Percentiles rank a stretch among this genome's conserved stretches.
phyloP scores from a whole-genome alignment of 2,329 filamentous ascomycete genomes.

The Curvularia eragrostidis region DNA sequence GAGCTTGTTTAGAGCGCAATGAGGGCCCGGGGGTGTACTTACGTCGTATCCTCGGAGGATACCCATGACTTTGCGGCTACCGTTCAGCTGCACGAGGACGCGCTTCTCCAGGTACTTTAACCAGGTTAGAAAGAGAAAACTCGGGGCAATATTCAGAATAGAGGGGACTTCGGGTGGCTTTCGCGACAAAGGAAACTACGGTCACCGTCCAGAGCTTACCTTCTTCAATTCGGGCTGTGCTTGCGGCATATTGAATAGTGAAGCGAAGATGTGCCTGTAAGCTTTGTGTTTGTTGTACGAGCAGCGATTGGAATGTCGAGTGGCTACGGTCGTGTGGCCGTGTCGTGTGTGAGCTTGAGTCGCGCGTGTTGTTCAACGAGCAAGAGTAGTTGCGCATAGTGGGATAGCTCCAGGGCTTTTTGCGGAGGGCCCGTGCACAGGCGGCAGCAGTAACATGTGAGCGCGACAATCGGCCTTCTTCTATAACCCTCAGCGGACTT shows the following conservation, averaged over 20 bases:
- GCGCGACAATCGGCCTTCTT: conserved; percentile 8
- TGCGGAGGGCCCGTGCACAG: conserved; percentile 24
- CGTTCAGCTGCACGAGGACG: conserved; percentile 96
- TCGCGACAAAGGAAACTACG: not conserved
- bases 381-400: conserved; percentile 18
- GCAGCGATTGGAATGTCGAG: not conserved
- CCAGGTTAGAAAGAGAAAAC: conserved; percentile 27
- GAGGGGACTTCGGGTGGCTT: not conserved
- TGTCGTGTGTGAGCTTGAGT: conserved; percentile 10
- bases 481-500: not conserved
- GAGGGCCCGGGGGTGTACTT: conserved; percentile 46
- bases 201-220: conserved; percentile 58
- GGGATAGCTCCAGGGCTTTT: conserved; percentile 33
- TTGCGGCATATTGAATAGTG: conserved; percentile 80
- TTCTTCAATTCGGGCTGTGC: conserved; percentile 99
- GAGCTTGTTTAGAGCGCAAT: not conserved
- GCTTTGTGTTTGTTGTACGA: not conserved
- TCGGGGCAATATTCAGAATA: not conserved
- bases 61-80: conserved; percentile 95
- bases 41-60: conserved; percentile 96
- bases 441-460: conserved; percentile 21
- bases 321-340: conserved; percentile 9
- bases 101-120: conserved; percentile 97
- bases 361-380: conserved; percentile 22
- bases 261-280: conserved; percentile 6